These are phyloP conservation scores for Theileria sp. DNA, from an alignment of 169 alveolate species.

Conservation along the genomic window DNA sequence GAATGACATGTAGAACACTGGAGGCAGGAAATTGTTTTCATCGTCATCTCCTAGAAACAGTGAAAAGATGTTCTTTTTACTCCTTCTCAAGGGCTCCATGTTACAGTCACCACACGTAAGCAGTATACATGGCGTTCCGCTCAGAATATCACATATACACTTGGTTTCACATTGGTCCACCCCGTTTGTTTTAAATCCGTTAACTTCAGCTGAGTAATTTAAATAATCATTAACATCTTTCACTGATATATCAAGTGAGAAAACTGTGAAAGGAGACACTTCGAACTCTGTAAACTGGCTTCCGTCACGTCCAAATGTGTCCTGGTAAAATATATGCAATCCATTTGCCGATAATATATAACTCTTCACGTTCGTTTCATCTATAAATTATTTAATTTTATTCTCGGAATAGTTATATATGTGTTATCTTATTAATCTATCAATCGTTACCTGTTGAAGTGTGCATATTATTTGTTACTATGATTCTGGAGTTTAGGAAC, in stretches of 20 bases:
- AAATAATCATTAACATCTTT: neutral
- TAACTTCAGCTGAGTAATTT: neutral
- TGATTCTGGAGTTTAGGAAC: conserved; percentile 35
- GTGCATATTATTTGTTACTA: conserved; percentile 28
- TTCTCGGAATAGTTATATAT: neutral
- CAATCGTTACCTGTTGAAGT: conserved; percentile 1
- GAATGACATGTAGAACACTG: conserved; percentile 40
- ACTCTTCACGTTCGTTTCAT: conserved; percentile 32
- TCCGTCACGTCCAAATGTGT: conserved; percentile 62
- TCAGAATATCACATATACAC: conserved; percentile 16
- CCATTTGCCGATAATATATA: conserved; percentile 39
- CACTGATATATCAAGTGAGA: conserved; percentile 22
- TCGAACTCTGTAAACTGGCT: conserved; percentile 56
- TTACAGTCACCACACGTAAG: conserved; percentile 28
- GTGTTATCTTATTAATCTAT: neutral
- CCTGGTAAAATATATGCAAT: conserved; percentile 40
- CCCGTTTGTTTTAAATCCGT: neutral
- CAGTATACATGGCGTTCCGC: conserved; percentile 28
- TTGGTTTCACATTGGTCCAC: neutral
- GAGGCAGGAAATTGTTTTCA: neutral
- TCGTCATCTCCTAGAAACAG: neutral
- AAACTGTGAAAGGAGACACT: conserved; percentile 49
- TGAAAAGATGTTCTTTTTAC: conserved; percentile 9
- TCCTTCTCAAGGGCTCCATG: conserved; percentile 6
- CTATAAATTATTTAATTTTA: neutral